Conservation (phyloP, 169 alveolate genomes). For the Sarcocystis neurona region DNA sequence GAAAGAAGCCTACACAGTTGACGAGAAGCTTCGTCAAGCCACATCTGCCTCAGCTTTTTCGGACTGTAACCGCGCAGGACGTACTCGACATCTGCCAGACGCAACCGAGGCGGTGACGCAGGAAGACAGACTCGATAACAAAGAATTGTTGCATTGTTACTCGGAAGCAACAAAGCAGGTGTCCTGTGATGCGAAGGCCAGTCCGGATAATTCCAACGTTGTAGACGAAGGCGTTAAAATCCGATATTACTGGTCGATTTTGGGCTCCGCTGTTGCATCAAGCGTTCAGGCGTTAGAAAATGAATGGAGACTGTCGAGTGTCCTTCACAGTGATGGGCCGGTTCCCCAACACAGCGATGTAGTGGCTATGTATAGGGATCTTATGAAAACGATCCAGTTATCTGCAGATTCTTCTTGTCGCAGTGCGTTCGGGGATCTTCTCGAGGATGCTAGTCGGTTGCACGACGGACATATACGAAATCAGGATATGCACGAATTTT, state of each 20-base stretch:
- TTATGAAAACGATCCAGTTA: not conserved
- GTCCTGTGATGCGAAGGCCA: not conserved
- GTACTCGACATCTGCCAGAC: too few relatives aligned
- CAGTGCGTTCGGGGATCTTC: not conserved
- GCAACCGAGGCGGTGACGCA: too few relatives aligned
- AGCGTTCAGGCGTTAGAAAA: not conserved
- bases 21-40: too few relatives aligned
- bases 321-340: not conserved
- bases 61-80: too few relatives aligned
- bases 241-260: too few relatives aligned
- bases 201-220: not conserved
- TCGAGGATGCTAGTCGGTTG: not conserved
- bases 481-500: slow-evolving; percentile 24
- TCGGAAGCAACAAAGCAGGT: not conserved
- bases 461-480: not conserved
- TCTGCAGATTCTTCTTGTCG: not conserved
- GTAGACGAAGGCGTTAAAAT: not conserved
- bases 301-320: not conserved
- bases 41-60: too few relatives aligned
- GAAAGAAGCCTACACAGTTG: too few relatives aligned
- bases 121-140: too few relatives aligned
- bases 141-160: too few relatives aligned
- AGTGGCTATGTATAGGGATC: not conserved
- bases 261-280: not conserved
- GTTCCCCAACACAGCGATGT: not conserved